These are phyloP conservation scores for Mucor piriformis DNA, from an alignment of 371 early-diverging fungal species.

Conservation along the genomic window DNA sequence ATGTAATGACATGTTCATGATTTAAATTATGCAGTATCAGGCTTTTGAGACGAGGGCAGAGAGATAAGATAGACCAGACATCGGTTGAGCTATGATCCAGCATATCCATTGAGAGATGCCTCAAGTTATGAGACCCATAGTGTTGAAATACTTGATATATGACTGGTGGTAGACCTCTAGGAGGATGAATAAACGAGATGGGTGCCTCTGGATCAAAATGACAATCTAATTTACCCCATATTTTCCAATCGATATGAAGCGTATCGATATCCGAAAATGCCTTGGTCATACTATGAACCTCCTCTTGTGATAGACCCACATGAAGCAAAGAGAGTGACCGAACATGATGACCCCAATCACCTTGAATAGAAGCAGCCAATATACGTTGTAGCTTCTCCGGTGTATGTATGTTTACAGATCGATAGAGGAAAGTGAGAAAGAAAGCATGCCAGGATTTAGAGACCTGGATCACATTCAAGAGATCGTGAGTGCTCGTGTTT, in stretches of 20 bases:
- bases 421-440: slow-evolving; percentile 13
- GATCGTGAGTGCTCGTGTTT: slow-evolving; percentile 2
- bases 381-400: slow-evolving; percentile 1
- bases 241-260: slow-evolving; percentile 13
- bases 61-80: slow-evolving; percentile 14
- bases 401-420: neutral
- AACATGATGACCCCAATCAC: slow-evolving; percentile 8
- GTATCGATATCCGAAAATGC: slow-evolving; percentile 14
- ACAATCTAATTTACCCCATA: slow-evolving; percentile 2
- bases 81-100: neutral
- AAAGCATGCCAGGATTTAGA: slow-evolving; percentile 20
- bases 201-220: slow-evolving; percentile 7
- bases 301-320: neutral
- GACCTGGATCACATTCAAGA: slow-evolving; percentile 15
- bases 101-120: neutral
- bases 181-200: slow-evolving; percentile 13
- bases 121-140: slow-evolving; percentile 4
- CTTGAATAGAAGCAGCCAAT: slow-evolving; percentile 1
- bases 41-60: slow-evolving; percentile 9
- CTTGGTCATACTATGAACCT: neutral
- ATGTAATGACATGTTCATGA: slow-evolving; percentile 16
- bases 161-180: slow-evolving; percentile 10
- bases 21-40: slow-evolving; percentile 9
- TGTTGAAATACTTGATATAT: slow-evolving; percentile 7
- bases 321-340: neutral